Conservation (phyloP, 169 alveolate genomes). For the Cryptosporidium xiaoi region DNA sequence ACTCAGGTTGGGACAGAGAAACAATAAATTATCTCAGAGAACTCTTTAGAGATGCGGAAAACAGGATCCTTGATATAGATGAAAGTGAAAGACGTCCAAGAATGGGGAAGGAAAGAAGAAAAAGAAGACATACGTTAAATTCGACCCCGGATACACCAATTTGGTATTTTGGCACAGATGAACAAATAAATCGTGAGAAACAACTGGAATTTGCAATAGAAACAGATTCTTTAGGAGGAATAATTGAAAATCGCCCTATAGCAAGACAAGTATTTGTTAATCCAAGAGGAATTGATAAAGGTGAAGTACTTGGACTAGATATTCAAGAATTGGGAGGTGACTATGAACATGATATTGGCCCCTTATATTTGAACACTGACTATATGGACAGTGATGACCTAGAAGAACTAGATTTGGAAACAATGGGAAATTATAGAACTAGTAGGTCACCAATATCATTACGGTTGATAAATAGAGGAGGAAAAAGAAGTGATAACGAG, state of each 20-base stretch:
- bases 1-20: constrained; percentile 60
- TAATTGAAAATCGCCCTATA: constrained; percentile 10
- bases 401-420: constrained; percentile 39
- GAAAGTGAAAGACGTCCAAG: background rate
- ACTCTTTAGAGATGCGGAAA: constrained; percentile 62
- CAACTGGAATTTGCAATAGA: constrained; percentile 45
- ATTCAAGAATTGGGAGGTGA: constrained; percentile 42
- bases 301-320: constrained; percentile 13
- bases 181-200: constrained; percentile 61
- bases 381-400: constrained; percentile 33
- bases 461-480: background rate
- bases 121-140: constrained; percentile 21
- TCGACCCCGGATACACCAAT: constrained; percentile 31
- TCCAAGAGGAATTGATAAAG: constrained; percentile 14
- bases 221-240: constrained; percentile 30
- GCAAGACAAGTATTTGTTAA: constrained; percentile 14
- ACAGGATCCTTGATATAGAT: constrained; percentile 31
- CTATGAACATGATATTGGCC: constrained; percentile 9
- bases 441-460: constrained; percentile 2
- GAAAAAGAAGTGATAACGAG: no score
- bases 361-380: background rate
- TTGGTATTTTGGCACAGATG: constrained; percentile 70
- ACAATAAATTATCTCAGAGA: constrained; percentile 52
- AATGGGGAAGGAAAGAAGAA: background rate
- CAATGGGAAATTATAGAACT: constrained; percentile 36